phyloP scores from a whole-genome alignment of 2,329 filamentous ascomycete genomes.

The Colletotrichum abscissum region DNA sequence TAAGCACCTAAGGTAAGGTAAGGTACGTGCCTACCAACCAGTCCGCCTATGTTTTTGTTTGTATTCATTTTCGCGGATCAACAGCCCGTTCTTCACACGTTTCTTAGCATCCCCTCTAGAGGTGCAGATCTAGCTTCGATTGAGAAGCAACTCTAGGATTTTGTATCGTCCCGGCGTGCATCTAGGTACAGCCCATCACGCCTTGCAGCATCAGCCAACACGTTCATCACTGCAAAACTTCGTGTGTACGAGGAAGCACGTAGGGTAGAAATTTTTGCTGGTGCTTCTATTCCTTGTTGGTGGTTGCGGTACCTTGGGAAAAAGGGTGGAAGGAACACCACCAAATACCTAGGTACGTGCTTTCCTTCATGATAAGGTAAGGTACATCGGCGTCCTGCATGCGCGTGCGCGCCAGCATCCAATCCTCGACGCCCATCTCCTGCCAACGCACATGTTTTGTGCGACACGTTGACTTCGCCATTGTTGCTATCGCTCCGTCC shows the following conservation, averaged over 20 bases:
- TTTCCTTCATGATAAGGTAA: neutral
- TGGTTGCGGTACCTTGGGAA: neutral
- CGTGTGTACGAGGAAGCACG: too few relatives aligned
- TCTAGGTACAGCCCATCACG: neutral
- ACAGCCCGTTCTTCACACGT: neutral
- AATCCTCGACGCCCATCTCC: neutral
- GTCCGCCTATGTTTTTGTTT: neutral
- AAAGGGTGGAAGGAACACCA: neutral
- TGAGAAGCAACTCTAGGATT: too few relatives aligned
- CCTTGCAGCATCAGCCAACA: neutral
- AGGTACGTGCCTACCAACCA: too few relatives aligned
- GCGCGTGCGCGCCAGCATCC: neutral
- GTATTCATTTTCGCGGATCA: neutral
- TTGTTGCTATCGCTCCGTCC: neutral
- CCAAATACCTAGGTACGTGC: neutral
- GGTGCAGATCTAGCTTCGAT: neutral
- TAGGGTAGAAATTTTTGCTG: too few relatives aligned
- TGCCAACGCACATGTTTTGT: neutral
- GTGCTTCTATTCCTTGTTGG: too few relatives aligned
- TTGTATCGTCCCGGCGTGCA: neutral
- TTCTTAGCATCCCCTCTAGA: neutral
- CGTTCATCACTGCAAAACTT: too few relatives aligned
- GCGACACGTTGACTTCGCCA: neutral
- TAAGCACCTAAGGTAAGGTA: too few relatives aligned
- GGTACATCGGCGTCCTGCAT: neutral